These are phyloP conservation scores for Rhododendron williamsianum DNA, from an alignment of 148 eudicot species.

Conservation along the genomic window DNA sequence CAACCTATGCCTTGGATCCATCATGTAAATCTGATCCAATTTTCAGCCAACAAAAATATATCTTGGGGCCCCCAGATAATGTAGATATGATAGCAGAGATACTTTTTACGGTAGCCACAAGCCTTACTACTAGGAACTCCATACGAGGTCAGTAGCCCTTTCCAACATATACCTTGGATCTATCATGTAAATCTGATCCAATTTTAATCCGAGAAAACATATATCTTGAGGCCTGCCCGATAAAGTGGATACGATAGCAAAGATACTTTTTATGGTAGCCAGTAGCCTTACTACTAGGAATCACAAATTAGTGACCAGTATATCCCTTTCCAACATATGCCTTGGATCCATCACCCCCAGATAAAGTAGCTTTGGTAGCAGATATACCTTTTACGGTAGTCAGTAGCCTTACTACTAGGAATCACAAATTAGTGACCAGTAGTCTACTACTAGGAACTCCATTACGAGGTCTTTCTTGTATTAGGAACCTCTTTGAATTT, in stretches of 20 bases:
- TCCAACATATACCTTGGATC: not conserved
- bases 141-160: not conserved
- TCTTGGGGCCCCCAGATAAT: not conserved
- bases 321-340: not conserved
- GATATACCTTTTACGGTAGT: not conserved
- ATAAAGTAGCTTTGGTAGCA: not conserved
- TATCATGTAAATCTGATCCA: not conserved
- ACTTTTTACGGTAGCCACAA: not conserved
- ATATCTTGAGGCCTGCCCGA: not conserved
- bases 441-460: slow-evolving; percentile 1
- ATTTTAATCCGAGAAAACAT: not conserved
- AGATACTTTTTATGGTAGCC: not conserved
- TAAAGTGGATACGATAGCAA: not conserved
- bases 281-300: not conserved
- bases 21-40: not conserved
- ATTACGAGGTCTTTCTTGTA: not conserved
- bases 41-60: not conserved
- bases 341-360: not conserved
- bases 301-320: not conserved
- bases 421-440: not conserved
- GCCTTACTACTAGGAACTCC: slow-evolving; percentile 1
- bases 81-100: not conserved
- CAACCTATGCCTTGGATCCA: not conserved
- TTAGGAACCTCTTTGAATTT: not conserved
- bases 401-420: not conserved